Percentiles rank a stretch among this genome's conserved stretches.
phyloP scores from a whole-genome alignment of 441 rosid species.

The Francoa sonchifolia region DNA sequence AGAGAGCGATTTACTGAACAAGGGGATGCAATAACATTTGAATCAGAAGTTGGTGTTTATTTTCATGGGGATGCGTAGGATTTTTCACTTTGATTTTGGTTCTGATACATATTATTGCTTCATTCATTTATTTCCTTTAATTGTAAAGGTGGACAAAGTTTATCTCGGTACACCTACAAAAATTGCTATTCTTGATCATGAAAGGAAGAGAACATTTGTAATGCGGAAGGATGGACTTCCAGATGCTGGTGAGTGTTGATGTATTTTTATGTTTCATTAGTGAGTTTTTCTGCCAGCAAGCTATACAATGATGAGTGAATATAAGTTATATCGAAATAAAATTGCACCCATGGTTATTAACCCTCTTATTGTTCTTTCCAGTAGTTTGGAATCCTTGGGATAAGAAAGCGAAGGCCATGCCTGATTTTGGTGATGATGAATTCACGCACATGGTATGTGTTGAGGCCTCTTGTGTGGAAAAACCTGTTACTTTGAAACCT shows the following conservation, averaged over 20 bases:
- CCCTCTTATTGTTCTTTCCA: slow-evolving; percentile 17
- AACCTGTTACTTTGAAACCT: slow-evolving; percentile 73
- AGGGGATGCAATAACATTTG: slow-evolving; percentile 35
- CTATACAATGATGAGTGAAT: background rate
- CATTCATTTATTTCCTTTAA: background rate
- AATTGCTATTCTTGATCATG: slow-evolving; percentile 38
- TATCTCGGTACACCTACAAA: slow-evolving; percentile 37
- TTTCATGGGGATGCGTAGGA: slow-evolving; percentile 1
- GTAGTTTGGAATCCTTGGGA: slow-evolving; percentile 99
- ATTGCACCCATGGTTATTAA: too few relatives aligned
- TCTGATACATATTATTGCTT: background rate
- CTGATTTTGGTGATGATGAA: slow-evolving; percentile 86
- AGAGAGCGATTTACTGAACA: slow-evolving; percentile 31
- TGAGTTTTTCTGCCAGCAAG: background rate
- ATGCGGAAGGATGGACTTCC: slow-evolving; percentile 41
- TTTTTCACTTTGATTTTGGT: background rate
- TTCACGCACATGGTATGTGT: slow-evolving; percentile 86
- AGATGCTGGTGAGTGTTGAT: slow-evolving; percentile 31
- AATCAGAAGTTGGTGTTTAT: slow-evolving; percentile 24
- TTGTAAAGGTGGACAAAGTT: slow-evolving; percentile 24
- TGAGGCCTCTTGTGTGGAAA: slow-evolving; percentile 79
- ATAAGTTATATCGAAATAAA: too few relatives aligned
- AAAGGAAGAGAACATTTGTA: slow-evolving; percentile 35
- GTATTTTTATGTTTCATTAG: too few relatives aligned
- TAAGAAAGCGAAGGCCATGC: slow-evolving; percentile 66